Evolutionary conservation across 805 yeast species (phyloP).

Genomic region (Saccharomyces paradoxus): DNA sequence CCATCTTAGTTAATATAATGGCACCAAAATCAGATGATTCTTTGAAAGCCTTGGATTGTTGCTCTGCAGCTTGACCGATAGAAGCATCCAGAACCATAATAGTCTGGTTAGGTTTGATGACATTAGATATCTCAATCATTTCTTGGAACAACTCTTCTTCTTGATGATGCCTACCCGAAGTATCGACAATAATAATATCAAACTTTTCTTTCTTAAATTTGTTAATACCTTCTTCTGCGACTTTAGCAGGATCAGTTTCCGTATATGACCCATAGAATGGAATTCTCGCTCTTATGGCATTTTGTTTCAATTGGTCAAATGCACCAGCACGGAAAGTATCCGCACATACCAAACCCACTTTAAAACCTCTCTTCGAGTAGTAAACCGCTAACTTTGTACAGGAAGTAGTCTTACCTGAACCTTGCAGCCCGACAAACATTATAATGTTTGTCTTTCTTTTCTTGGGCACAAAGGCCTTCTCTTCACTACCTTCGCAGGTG

Average conservation of each 20-base stretch:
- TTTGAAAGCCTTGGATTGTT: conserved; percentile 89
- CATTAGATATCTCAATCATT: conserved; percentile 86
- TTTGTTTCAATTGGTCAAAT: conserved; percentile 94
- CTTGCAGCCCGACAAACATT: conserved; percentile 97
- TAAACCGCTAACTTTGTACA: conserved; percentile 95
- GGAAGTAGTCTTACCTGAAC: conserved; percentile 97
- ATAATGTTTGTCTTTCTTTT: conserved; percentile 73
- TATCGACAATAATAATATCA: conserved; percentile 90
- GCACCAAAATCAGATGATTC: conserved; percentile 92
- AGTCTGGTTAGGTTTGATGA: conserved; percentile 89
- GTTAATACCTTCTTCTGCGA: conserved; percentile 84
- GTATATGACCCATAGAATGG: conserved; percentile 94
- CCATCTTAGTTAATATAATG: conserved; percentile 90
- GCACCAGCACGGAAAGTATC: conserved; percentile 99
- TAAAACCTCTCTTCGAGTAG: conserved; percentile 86
- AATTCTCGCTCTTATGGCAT: conserved; percentile 88
- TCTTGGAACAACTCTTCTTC: conserved; percentile 86
- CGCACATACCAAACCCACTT: conserved; percentile 95
- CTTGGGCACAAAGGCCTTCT: conserved; percentile 68
- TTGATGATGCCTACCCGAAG: conserved; percentile 96
- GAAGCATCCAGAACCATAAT: conserved; percentile 96
- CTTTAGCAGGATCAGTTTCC: conserved; percentile 91
- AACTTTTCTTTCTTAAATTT: conserved; percentile 86
- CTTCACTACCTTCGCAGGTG: conserved; percentile 43
- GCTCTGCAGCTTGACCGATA: conserved; percentile 97